Percentiles rank a stretch among this genome's conserved stretches.
Conservation (phyloP, 371 early-diverging fungal species). For the Rhizopus sp. region DNA sequence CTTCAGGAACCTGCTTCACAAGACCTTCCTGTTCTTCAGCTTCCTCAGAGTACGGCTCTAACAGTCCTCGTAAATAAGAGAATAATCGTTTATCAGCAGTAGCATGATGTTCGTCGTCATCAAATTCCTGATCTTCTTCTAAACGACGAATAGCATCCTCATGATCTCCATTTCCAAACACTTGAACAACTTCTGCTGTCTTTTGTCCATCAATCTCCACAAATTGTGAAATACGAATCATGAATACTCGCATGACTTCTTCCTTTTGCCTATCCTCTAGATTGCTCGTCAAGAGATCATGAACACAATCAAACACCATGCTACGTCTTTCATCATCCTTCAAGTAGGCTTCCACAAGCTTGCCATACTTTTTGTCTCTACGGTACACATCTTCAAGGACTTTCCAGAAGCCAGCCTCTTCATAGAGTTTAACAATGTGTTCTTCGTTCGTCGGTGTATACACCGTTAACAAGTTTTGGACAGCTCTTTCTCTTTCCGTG, state of each 20-base stretch:
- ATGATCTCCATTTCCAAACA: constrained; percentile 67
- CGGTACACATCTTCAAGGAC: constrained; percentile 71
- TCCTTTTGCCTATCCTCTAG: constrained; percentile 58
- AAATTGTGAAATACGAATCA: constrained; percentile 67
- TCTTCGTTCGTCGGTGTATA: constrained; percentile 64
- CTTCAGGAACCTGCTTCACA: constrained; percentile 18
- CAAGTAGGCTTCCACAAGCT: constrained; percentile 67
- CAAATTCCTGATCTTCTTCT: constrained; percentile 54
- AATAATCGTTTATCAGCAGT: constrained; percentile 59
- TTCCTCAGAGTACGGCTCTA: constrained; percentile 50
- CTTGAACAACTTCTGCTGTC: constrained; percentile 60
- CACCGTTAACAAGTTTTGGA: constrained; percentile 63
- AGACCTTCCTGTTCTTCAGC: constrained; percentile 13
- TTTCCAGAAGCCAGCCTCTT: constrained; percentile 72
- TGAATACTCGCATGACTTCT: constrained; percentile 60
- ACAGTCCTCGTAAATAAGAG: constrained; percentile 66
- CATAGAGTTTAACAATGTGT: constrained; percentile 58
- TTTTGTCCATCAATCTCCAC: constrained; percentile 71
- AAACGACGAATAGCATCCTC: constrained; percentile 58
- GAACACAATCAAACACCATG: constrained; percentile 63
- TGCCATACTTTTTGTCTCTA: constrained; percentile 63
- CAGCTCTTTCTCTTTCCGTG: constrained; percentile 69
- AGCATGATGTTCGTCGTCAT: constrained; percentile 45
- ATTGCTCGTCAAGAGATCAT: constrained; percentile 50
- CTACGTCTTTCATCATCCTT: constrained; percentile 62